Evolutionary conservation across 306 rosid species (phyloP), one percentile per base, ranked within the genome.

Genomic region (Arachis stenosperma): DNA sequence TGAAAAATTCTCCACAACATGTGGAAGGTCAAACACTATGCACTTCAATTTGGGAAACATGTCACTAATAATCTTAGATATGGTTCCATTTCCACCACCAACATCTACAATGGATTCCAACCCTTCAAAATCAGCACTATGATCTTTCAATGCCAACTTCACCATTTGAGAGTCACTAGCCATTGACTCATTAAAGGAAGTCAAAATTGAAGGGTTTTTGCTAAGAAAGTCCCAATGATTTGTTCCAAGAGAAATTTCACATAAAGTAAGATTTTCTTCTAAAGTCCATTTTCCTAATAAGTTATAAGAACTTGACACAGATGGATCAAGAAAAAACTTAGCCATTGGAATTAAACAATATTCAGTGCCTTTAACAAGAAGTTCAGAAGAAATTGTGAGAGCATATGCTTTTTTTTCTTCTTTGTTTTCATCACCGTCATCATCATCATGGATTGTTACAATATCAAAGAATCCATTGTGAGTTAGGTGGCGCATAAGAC

Each of bases 81-180:
- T 41, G 44, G 6, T 33, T 8, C 75, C 75, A 4, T 30, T 71
- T 14, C 75, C 75, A 8, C 73, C 73, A 1, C 79, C 79, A 3
- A 75, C 79, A 65, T 75, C 79, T 8, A 75, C 79, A 5, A 67
- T 2, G 30, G 81, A 65, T 37, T 70, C 71, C 43, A 79, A 39
- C 3, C 86, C 87, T 40, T 81, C 79, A 36, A 82, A 82, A n/a
- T 74, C 70, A 1, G 14, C 62, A 54, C 71, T 75, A 67, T 75
- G 77, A 5, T 82, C 85, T 65, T 29, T 68, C 2, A 84, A n/a
- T 2, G 70, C 86, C 80, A 77, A 12, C 53, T 69, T 77, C 47
- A 87, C 14, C 73, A 79, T 54, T 9, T 43, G 55, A 6, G 88
- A 85, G 77, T 81, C 83, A 66, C 81, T 69, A 0, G 76, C 79